Conservation (phyloP, 2,329 filamentous ascomycete genomes). For the Colletotrichum trifolii region DNA sequence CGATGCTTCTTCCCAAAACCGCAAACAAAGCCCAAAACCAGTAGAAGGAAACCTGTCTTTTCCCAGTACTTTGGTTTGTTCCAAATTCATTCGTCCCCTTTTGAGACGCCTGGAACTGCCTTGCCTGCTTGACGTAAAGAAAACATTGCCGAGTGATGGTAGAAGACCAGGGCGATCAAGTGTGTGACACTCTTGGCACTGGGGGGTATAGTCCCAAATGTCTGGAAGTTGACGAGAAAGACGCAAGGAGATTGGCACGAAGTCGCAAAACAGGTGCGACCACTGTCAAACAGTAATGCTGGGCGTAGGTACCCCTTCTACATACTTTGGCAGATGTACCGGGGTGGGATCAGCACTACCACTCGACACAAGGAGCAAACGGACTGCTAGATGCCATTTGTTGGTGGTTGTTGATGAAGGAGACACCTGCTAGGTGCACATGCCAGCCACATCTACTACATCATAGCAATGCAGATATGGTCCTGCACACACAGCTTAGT, state of each 20-base stretch:
- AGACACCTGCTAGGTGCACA: too few species aligned
- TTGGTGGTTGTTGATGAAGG: too few species aligned
- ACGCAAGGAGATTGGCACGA: conserved; percentile 37
- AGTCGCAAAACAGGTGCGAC: conserved; percentile 30
- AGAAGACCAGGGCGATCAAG: conserved; percentile 19
- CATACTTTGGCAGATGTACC: conserved; percentile 21
- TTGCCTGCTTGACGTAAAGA: conserved; percentile 21
- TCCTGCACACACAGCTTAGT: conserved; percentile 50
- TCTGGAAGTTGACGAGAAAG: conserved; percentile 6
- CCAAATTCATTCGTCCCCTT: conserved; percentile 10
- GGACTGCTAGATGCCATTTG: too few species aligned
- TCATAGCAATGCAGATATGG: not conserved
- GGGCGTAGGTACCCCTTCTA: conserved; percentile 26
- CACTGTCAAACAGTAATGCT: conserved; percentile 20
- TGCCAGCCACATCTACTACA: not conserved
- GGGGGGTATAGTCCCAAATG: conserved; percentile 31
- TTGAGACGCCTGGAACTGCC: conserved; percentile 34
- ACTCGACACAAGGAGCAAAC: not conserved
- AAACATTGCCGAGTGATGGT: conserved; percentile 11
- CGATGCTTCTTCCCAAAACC: conserved; percentile 11
- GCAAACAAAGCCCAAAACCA: conserved; percentile 15
- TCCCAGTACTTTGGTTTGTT: conserved; percentile 8
- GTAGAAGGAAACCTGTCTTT: conserved; percentile 16
- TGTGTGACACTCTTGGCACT: conserved; percentile 23
- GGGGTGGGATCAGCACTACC: conserved; percentile 20